phyloP scores from a whole-genome alignment of 2,329 filamentous ascomycete species.

The Cyphellophora attinorum region DNA sequence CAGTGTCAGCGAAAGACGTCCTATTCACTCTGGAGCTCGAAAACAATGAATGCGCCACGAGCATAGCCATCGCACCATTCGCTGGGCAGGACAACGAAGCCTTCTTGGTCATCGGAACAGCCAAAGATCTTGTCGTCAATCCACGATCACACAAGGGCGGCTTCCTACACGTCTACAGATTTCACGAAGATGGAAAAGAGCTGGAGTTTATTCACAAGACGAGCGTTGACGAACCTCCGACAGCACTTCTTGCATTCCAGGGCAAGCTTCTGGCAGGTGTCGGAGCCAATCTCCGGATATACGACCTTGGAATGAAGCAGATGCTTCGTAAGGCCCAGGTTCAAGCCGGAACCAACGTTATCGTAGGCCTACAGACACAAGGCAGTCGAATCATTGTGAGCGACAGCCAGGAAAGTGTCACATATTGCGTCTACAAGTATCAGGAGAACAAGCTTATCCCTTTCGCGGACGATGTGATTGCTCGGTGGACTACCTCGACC shows the following conservation, averaged over 20 bases:
- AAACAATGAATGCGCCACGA: conserved; percentile 86
- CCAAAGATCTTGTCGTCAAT: conserved; percentile 74
- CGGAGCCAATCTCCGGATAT: conserved; percentile 72
- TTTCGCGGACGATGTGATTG: conserved; percentile 81
- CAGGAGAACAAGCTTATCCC: conserved; percentile 86
- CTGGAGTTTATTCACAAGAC: conserved; percentile 97
- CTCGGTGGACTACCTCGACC: conserved; percentile 82
- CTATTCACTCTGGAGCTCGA: conserved; percentile 71
- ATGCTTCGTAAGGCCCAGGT: conserved; percentile 86
- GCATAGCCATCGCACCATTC: conserved; percentile 75
- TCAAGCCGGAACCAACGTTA: conserved; percentile 68
- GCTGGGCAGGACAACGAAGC: conserved; percentile 78
- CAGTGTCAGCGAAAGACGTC: conserved; percentile 62
- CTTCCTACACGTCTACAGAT: conserved; percentile 85
- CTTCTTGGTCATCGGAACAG: conserved; percentile 90
- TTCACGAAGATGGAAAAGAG: conserved; percentile 75
- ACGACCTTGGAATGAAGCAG: conserved; percentile 87
- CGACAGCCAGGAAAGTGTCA: conserved; percentile 85
- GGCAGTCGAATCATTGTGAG: conserved; percentile 85
- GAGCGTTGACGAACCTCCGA: conserved; percentile 76
- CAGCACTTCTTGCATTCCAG: conserved; percentile 87
- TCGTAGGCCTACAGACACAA: conserved; percentile 80
- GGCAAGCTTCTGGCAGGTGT: conserved; percentile 80
- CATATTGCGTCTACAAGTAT: conserved; percentile 87
- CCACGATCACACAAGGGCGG: conserved; percentile 68